Percentiles rank a stretch among this genome's conserved stretches.
phyloP scores from a whole-genome alignment of 148 eudicot species.

The Nepenthes mirabilis region DNA sequence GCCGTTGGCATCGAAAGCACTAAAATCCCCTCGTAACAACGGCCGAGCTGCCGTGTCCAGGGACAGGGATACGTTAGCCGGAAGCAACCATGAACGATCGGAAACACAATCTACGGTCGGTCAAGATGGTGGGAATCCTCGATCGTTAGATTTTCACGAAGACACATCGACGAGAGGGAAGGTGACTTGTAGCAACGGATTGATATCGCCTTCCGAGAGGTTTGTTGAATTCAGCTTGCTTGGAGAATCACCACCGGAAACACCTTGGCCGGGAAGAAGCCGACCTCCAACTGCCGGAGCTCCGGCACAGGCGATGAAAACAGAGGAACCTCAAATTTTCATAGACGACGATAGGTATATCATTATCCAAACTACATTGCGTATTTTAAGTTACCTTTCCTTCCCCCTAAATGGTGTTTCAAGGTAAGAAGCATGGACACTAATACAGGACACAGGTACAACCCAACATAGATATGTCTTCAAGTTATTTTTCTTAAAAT shows the following conservation, averaged over 20 bases:
- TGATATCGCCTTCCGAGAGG: too few relatives aligned
- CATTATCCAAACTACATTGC: background rate
- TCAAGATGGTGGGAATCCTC: slow-evolving; percentile 18
- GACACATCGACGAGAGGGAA: slow-evolving; percentile 28
- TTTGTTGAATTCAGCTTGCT: too few relatives aligned
- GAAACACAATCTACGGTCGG: slow-evolving; percentile 24
- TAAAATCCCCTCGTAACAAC: slow-evolving; percentile 45
- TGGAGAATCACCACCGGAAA: too few relatives aligned
- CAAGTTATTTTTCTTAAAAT: too few relatives aligned
- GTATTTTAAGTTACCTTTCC: background rate
- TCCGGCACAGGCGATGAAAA: background rate
- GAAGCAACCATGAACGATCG: slow-evolving; percentile 8
- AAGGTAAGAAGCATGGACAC: too few relatives aligned
- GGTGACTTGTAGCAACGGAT: slow-evolving; percentile 10
- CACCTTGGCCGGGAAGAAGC: too few relatives aligned
- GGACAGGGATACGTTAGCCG: slow-evolving; percentile 15
- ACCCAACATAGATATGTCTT: too few relatives aligned
- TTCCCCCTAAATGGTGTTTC: too few relatives aligned
- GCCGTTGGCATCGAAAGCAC: slow-evolving; percentile 26
- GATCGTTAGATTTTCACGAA: slow-evolving; percentile 11
- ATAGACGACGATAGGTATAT: slow-evolving; percentile 3
- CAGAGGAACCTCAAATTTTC: background rate
- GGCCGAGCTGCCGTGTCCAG: slow-evolving; percentile 20
- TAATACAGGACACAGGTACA: too few relatives aligned
- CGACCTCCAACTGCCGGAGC: background rate